Base-by-base conservation (phyloP, 768 basidiomycete genomes). In the Agrocybe chaxingu region DNA sequence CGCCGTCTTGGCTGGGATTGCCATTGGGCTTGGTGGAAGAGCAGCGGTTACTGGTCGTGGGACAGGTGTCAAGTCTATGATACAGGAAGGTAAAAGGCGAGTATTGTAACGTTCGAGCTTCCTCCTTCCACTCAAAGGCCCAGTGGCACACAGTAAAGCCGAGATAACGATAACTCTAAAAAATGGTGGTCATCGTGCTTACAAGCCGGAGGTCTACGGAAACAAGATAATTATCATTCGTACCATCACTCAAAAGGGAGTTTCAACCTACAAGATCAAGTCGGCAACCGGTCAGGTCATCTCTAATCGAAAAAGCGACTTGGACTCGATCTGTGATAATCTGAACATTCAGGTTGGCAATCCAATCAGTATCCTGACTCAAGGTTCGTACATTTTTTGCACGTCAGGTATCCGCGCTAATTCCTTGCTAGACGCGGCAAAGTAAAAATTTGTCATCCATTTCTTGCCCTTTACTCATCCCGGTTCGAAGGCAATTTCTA, bases 321-420 rank as follows among this genome's bases (percentile, higher is more conserved):
- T 53, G n/a, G 37, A 48, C 30, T 13, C 30, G 1, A 53, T 53
- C 10, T 49, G 52, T 31, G 36, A 45, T 16, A 16, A 44, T 11
- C 40, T 53, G 30, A 33, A 53, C 19, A 48, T 53, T n/a, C 47
- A 49, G 11, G 52, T 53, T 19, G 52, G 49, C n/a, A 53, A 53
- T 49, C 52, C 52, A 29, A 45, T 53, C n/a, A 49, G 36, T 35
- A 37, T 53, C 34, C 43, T 53, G n/a, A 53, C 43, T 9, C 52
- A 53, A 45, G 52, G 52, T 53, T 18, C 2, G 35, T 10, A 24
- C 24, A 24, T 24, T 5, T 24, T 24, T 24, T 24, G 24, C 5
- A 24, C 5, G 24, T 5, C 24, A 24, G 5, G 5, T 24, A 5
- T 5, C 24, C 24, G 5, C 5, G 3, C 24, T 24, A 24, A 24